Base-by-base conservation (phyloP, 2,329 filamentous ascomycete genomes). In the Aspergillus tubingensis region DNA sequence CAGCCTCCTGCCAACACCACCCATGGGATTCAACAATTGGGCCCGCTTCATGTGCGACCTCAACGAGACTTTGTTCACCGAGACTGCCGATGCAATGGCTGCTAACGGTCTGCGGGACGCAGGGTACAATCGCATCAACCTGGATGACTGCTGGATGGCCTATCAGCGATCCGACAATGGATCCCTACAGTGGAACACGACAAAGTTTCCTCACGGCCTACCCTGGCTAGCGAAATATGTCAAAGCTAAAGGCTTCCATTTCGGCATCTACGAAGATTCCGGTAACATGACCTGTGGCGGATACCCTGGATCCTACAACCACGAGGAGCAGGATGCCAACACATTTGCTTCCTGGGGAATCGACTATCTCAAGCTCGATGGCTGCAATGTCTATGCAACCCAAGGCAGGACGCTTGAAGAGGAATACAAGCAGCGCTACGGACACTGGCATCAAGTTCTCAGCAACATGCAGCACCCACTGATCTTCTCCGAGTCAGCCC, bases 1-100 rank as follows among this genome's bases (percentile, higher is more conserved):
- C 5, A 57, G 32, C 15, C 60, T 78, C 8, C 69, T 77, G 27
- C 67, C 75, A 23, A 71, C 72, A 3, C 80, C 81, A 1, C 81
- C 81, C 8, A 83, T 83, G 81, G 81, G 80, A 23, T 84, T 81
- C 74, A 83, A 82, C 67, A 81, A 80, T 63, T 84, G 82, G 81
- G 73, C 80, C 1, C 78, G 79, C 38, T 81, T 81, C 67, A 73
- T 74, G 71, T 82, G 79, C 65, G 75, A 78, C 53, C 75, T 83
- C 21, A 83, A 82, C 62, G 78, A 83, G 62, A 77, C 77, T 3
- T 69, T 83, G 3, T 83, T 83, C 59, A 74, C 76, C 6, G 71
- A 79, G 6, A 82, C 80, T 0, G 81, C 81, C 2, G 74, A 82
- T 41, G 71, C 78, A 17, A 82, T 83, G 77, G 60, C 70, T 3